Conservation (phyloP, 225 moss, liverwort and hornwort genomes). For the Rhytidiadelphus loreus region DNA sequence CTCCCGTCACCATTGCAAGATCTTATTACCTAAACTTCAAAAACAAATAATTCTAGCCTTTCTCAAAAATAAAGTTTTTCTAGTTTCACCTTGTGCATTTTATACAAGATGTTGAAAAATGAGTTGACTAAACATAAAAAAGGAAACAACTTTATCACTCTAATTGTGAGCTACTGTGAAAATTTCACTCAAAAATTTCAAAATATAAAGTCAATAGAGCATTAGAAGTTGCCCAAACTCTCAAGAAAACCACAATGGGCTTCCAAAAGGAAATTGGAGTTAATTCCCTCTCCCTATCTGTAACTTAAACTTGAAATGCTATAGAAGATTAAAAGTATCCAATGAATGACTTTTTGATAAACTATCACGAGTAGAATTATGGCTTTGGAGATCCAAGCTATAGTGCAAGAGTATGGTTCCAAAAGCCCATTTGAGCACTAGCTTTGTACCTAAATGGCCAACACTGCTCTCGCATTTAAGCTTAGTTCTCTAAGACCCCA, state of each 20-base stretch:
- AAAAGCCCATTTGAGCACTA: background rate
- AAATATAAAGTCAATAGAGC: background rate
- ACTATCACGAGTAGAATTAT: background rate
- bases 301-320: background rate
- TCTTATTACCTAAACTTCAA: background rate
- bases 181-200: background rate
- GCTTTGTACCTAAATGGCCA: too few relatives aligned
- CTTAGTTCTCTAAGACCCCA: background rate
- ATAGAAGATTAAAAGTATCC: accelerated
- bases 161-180: background rate
- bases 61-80: background rate
- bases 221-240: accelerated
- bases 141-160: too few relatives aligned
- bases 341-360: background rate
- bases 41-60: background rate
- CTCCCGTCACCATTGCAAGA: background rate
- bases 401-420: background rate
- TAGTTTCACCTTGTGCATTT: background rate
- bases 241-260: accelerated
- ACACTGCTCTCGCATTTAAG: too few relatives aligned
- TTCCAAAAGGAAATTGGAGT: background rate
- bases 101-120: background rate
- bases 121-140: background rate
- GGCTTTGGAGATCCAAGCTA: accelerated
- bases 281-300: background rate